Evolutionary conservation across 2,329 filamentous ascomycete species (phyloP).

Genomic region (Fusarium proliferatum): DNA sequence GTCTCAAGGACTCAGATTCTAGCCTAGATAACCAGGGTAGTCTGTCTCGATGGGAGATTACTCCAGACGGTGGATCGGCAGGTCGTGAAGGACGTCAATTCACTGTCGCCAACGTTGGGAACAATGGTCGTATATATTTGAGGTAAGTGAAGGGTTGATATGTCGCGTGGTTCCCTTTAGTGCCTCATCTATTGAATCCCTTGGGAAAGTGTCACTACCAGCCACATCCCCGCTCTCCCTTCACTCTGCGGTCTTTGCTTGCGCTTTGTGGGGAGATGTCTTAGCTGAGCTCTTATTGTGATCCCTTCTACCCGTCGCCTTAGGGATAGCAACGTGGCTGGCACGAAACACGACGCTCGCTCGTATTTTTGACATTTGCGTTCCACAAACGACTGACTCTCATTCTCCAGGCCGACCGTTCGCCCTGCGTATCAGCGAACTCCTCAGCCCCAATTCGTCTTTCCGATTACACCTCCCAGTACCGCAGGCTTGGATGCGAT

Average conservation of each 20-base stretch:
- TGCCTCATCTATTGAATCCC: slow-evolving; percentile 12
- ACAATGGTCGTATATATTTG: slow-evolving; percentile 84
- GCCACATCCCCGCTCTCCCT: slow-evolving; percentile 31
- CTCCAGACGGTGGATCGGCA: slow-evolving; percentile 70
- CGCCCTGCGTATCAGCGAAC: slow-evolving; percentile 71
- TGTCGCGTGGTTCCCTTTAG: slow-evolving; percentile 10
- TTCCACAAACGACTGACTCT: slow-evolving; percentile 37
- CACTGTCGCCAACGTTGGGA: slow-evolving; percentile 83
- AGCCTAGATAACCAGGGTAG: slow-evolving; percentile 57
- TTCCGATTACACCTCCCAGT: slow-evolving; percentile 69
- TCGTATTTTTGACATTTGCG: slow-evolving; percentile 28
- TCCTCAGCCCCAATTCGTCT: slow-evolving; percentile 69
- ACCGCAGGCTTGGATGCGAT: slow-evolving; percentile 66
- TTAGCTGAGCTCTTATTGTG: slow-evolving; percentile 17
- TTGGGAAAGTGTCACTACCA: slow-evolving; percentile 27
- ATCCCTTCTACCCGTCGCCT: slow-evolving; percentile 18
- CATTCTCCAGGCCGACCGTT: slow-evolving; percentile 64
- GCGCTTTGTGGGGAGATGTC: slow-evolving; percentile 31
- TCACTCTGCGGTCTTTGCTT: slow-evolving; percentile 19
- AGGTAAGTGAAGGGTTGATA: slow-evolving; percentile 63
- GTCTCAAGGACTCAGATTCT: slow-evolving; percentile 59
- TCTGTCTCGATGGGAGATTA: slow-evolving; percentile 60
- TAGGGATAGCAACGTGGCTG: slow-evolving; percentile 24
- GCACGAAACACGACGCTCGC: slow-evolving; percentile 16
- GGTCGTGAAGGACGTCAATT: slow-evolving; percentile 78